A percentile compares a stretch with the other conserved stretches of the same genome.
These are phyloP conservation scores for Hymenoscyphus occultus DNA, from an alignment of 2,329 filamentous ascomycete genomes.

Conservation along the genomic window DNA sequence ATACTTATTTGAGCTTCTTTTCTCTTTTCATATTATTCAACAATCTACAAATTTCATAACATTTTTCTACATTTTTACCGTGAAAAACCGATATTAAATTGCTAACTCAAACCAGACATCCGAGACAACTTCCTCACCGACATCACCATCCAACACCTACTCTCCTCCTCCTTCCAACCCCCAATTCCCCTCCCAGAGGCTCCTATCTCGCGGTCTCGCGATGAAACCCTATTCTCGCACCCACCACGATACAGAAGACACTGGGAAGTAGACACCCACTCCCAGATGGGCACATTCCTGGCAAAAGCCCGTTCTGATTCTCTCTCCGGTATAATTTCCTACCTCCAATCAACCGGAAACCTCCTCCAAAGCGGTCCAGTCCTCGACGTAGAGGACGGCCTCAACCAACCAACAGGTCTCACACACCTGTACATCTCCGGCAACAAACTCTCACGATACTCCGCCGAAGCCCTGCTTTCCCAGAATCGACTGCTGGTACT, in stretches of 20 bases:
- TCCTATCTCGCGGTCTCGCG: not conserved
- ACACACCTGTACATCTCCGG: constrained; percentile 55
- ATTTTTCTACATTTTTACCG: not conserved
- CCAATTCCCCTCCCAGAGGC: not conserved
- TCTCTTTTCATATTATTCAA: not conserved
- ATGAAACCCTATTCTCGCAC: constrained; percentile 11
- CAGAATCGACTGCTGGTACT: constrained; percentile 49
- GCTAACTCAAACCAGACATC: constrained; percentile 55
- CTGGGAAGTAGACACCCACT: not conserved
- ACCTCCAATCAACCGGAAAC: constrained; percentile 34
- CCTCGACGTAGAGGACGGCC: constrained; percentile 48
- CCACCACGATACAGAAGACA: constrained; percentile 18
- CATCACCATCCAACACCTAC: constrained; percentile 37
- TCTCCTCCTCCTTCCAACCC: constrained; percentile 36
- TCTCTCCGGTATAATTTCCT: not conserved
- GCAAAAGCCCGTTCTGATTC: not conserved
- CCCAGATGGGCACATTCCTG: not conserved
- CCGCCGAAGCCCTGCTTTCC: constrained; percentile 45
- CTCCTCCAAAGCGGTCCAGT: constrained; percentile 41
- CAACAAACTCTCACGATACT: constrained; percentile 47
- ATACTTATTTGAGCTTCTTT: not conserved
- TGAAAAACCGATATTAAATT: constrained; percentile 32
- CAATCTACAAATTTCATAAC: not conserved
- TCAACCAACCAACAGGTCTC: constrained; percentile 42
- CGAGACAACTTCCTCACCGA: constrained; percentile 52